Base-by-base conservation (phyloP, 169 alveolate species). In the Plasmodium yoelii region DNA sequence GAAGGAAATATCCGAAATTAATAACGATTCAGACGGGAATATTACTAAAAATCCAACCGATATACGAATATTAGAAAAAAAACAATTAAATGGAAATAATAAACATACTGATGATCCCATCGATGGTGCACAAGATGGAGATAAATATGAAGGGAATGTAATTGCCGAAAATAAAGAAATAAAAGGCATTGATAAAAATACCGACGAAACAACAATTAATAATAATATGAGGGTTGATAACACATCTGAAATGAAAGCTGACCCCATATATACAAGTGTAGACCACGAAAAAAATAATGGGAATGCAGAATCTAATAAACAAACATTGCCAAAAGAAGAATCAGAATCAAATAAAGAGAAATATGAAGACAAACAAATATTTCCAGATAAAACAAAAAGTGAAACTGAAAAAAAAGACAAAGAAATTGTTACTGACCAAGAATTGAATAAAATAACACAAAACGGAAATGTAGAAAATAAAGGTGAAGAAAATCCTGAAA, bases 401-500 rank as follows among this genome's bases (percentile, higher is more conserved):
- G 57, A 12, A 44, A 9, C 26, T 39, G 47, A 13, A 56, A 18
- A n/a, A 8, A 56, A 10, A 26, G 47, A 22, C 28, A 61, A 28
- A 56, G 60, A 71, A 51, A 60, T 47, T 1, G 61, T n/a, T 15
- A 39, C 15, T 2, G 22, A 44, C 18, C 15, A 42, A 7, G 56
- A 56, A 18, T 39, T 28, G 13, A 53, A 15, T 34, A 57, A 6
- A 8, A 53, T 5, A 59, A 42, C 12, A 19, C 64, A 49, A 26
- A 47, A 57, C 18, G 46, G n/a, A 42, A 34, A 57, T 1, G 63
- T 15, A 60, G 74, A 47, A n/a, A 68, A 68, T n/a, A n/a, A 56
- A 70, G 15, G 39, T 42, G 73, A 44, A 15, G 39, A 57, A 10
- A 47, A 13, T 18, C 44, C 15, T 15, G 88, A 73, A 12, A 22